Conservation (phyloP, 257 asterid species). For the Nyctanthes arbortristis region DNA sequence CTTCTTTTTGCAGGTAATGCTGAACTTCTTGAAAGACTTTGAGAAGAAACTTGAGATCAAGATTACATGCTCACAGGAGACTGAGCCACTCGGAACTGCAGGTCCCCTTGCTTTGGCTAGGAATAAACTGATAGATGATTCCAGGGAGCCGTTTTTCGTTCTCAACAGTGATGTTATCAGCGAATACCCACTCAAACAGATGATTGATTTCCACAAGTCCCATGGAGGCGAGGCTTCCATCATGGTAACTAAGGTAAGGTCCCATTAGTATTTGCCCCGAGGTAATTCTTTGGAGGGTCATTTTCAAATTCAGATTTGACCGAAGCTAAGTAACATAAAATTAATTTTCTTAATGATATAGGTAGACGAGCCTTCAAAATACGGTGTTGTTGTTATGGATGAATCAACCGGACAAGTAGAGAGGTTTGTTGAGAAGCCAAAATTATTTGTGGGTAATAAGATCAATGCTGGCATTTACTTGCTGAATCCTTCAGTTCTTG, state of each 20-base stretch:
- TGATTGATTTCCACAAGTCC: constrained; percentile 90
- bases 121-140: constrained; percentile 76
- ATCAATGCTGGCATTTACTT: constrained; percentile 92
- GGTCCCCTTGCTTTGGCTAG: constrained; percentile 99
- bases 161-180: constrained; percentile 97
- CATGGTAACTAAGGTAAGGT: constrained; percentile 81
- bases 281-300: neutral
- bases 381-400: constrained; percentile 88
- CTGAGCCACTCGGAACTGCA: constrained; percentile 98
- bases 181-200: constrained; percentile 84
- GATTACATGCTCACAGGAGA: constrained; percentile 95
- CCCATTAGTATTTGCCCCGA: neutral
- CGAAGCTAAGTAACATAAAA: neutral
- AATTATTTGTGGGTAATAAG: constrained; percentile 84
- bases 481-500: constrained; percentile 77
- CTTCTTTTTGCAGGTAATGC: constrained; percentile 64
- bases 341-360: constrained; percentile 24
- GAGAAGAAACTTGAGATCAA: constrained; percentile 88
- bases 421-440: constrained; percentile 91
- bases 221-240: constrained; percentile 98
- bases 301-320: neutral
- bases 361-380: constrained; percentile 97
- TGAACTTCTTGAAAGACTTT: constrained; percentile 91
- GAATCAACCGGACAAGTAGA: constrained; percentile 78
- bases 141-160: constrained; percentile 92